Evolutionary conservation across 2,329 filamentous ascomycete species (phyloP), one percentile per base, ranked within the genome.

Genomic region (Colletotrichum cuscutae): DNA sequence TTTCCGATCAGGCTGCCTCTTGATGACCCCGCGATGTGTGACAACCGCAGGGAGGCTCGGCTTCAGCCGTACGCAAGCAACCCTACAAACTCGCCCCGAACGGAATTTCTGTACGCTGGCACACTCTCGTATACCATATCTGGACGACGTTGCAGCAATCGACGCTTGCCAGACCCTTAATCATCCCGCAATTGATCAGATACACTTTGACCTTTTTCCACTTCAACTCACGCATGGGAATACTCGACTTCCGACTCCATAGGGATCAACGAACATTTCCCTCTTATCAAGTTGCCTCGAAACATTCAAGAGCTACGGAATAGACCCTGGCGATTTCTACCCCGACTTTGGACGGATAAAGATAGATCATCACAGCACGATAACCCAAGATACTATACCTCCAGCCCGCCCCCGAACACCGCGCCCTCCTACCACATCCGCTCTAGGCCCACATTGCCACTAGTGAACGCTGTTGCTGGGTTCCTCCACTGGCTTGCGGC

Each of bases 361-460:
- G 67, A 65, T 65, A 46, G 53, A 24, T 63, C 28, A 13, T 22
- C 32, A 9, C 13, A 37, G 22, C 42, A 35, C 13, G 61, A 70
- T 58, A 58, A 30, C 49, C 49, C 28, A 62, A 32, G 54, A 68
- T 53, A 32, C 30, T 32, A 9, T 32, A n/a, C 49, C 46, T 19
- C n/a, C 42, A 49, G 49, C 46, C 65, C 26, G 58, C 19, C 42
- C 26, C 53, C 26, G 12, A 42, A 22, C 26, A 32, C 32, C 58
- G 37, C 30, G 57, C 62, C 59, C 53, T 53, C 59, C 65, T 60
- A 54, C 70, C 32, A 3, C 42, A 49, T 56, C 46, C 12, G 63
- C 60, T 19, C 52, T 66, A 60, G 62, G 19, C 49, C 26, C 35
- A 30, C 52, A 2, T 19, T 53, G 32, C 19, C 7, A 19, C 54